A percentile compares a stretch with the other conserved stretches of the same genome.
phyloP scores from a whole-genome alignment of 257 asterid species.

The Handroanthus guayacan region DNA sequence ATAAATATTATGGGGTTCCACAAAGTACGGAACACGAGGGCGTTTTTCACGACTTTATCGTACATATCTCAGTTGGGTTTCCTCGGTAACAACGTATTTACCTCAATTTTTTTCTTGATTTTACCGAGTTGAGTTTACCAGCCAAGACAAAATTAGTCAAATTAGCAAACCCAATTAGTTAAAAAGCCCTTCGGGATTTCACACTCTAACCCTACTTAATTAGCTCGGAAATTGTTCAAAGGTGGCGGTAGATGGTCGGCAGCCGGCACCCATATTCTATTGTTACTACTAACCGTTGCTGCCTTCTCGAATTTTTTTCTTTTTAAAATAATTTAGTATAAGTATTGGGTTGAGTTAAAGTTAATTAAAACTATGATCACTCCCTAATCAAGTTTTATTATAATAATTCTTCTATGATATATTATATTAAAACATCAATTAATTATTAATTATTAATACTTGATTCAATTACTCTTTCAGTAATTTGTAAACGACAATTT shows the following conservation, averaged over 20 bases:
- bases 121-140: background rate
- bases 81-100: background rate
- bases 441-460: too few species aligned
- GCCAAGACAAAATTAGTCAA: constrained; percentile 11
- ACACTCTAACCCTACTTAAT: constrained; percentile 30
- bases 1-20: constrained; percentile 25
- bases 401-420: too few species aligned
- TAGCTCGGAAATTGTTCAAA: constrained; percentile 29
- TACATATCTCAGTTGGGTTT: constrained; percentile 41
- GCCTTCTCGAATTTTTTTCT: too few species aligned
- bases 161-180: background rate
- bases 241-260: constrained; percentile 7
- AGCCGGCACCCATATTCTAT: background rate
- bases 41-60: constrained; percentile 53
- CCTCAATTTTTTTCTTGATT: background rate
- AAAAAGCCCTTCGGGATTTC: background rate
- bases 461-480: too few species aligned
- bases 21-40: constrained; percentile 61
- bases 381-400: too few species aligned
- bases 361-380: too few species aligned
- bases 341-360: too few species aligned
- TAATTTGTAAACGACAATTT: too few species aligned
- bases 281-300: too few species aligned
- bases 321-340: too few species aligned
- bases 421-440: too few species aligned